phyloP scores from a whole-genome alignment of 768 basidiomycete species.

The Boletus bicolor region DNA sequence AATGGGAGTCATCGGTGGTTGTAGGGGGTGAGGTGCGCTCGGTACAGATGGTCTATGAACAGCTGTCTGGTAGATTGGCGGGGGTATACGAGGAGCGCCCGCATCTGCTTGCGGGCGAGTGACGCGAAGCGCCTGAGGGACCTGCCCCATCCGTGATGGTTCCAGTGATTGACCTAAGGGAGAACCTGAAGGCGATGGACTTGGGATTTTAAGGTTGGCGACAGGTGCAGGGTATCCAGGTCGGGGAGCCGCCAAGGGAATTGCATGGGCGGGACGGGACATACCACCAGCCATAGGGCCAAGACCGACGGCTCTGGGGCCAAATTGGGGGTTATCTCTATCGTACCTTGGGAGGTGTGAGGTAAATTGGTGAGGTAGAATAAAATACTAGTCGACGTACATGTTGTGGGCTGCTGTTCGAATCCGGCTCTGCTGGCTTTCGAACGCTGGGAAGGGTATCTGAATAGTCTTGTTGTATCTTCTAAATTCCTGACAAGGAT shows the following conservation, averaged over 20 bases:
- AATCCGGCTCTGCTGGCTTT: conserved; percentile 45
- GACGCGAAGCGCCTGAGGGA: conserved; percentile 25
- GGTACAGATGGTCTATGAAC: conserved; percentile 38
- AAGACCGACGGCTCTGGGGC: conserved; percentile 51
- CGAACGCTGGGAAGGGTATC: conserved; percentile 39
- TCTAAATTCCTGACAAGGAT: background rate
- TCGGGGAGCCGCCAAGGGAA: conserved; percentile 62
- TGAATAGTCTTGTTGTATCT: conserved; percentile 4
- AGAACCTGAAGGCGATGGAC: conserved; percentile 41
- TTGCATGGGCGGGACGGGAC: conserved; percentile 29
- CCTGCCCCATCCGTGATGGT: conserved; percentile 30
- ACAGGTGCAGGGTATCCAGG: conserved; percentile 75
- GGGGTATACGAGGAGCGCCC: conserved; percentile 27
- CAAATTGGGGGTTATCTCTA: conserved; percentile 50
- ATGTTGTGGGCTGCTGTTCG: conserved; percentile 62
- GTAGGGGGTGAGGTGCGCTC: conserved; percentile 66
- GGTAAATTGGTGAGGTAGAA: conserved; percentile 8
- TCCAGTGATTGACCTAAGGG: conserved; percentile 24
- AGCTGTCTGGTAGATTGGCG: conserved; percentile 32
- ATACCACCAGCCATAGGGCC: conserved; percentile 41
- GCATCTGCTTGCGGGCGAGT: conserved; percentile 18
- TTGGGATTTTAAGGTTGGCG: conserved; percentile 57
- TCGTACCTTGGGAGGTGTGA: conserved; percentile 50
- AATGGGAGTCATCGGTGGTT: conserved; percentile 76
- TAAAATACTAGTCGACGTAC: conserved; percentile 41